Percentiles rank a stretch among this genome's conserved stretches.
These are phyloP conservation scores for Diplodia mutila DNA, from an alignment of 2,329 filamentous ascomycete species.

Conservation along the genomic window DNA sequence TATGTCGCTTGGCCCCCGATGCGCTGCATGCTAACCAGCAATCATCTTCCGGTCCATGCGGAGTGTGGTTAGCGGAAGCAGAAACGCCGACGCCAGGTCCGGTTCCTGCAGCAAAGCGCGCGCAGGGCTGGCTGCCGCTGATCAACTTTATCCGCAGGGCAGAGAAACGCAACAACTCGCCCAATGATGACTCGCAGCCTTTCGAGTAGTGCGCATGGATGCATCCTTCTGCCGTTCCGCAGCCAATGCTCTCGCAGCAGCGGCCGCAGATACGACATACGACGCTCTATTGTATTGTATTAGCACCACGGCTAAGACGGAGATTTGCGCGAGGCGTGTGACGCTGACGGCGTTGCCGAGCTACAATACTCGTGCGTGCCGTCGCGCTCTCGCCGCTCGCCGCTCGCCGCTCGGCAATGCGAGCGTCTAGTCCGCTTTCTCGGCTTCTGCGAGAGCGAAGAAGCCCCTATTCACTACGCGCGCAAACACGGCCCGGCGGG, in stretches of 20 bases:
- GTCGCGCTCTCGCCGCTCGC: too few relatives aligned
- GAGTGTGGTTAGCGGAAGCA: background rate
- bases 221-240: background rate
- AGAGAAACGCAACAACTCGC: too few relatives aligned
- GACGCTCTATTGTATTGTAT: background rate
- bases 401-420: conserved; percentile 2
- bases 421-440: background rate
- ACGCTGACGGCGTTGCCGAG: background rate
- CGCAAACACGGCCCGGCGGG: background rate
- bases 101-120: too few relatives aligned
- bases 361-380: too few relatives aligned
- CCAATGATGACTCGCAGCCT: conserved; percentile 2
- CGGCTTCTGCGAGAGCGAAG: background rate
- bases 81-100: background rate
- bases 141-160: conserved; percentile 11
- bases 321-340: background rate
- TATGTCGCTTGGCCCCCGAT: background rate
- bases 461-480: conserved; percentile 7
- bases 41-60: too few relatives aligned
- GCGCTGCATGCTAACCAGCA: background rate
- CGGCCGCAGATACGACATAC: background rate
- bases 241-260: background rate
- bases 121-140: background rate
- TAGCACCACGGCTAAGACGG: background rate
- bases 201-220: too few relatives aligned